Conservation (phyloP, 805 yeast species). For the Pichia membranifaciens region DNA sequence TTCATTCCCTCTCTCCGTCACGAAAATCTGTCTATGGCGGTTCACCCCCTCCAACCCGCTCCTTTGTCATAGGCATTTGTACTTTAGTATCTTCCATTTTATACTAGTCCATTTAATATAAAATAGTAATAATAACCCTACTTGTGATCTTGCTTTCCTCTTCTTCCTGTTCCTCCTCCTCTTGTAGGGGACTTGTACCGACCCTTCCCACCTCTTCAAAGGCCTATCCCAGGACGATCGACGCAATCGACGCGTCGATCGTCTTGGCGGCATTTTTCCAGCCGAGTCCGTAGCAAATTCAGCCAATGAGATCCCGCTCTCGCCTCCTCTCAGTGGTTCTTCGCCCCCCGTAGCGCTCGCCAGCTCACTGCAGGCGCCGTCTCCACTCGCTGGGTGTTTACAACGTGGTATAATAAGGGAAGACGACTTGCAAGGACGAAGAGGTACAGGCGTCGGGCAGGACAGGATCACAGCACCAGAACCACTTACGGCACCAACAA, state of each 20-base stretch:
- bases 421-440: no score
- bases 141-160: no score
- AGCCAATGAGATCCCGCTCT: not conserved
- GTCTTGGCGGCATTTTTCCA: not conserved
- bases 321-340: not conserved
- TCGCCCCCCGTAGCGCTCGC: not conserved
- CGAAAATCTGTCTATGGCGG: not conserved
- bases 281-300: not conserved
- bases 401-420: not conserved
- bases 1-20: no score
- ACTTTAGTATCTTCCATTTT: slow-evolving; percentile 2
- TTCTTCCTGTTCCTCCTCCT: no score
- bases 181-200: no score
- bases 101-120: not conserved
- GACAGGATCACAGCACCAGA: no score
- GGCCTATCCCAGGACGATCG: no score
- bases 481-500: not conserved
- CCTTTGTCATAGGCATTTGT: not conserved
- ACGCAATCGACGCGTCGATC: no score
- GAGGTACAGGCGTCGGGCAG: no score
- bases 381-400: not conserved
- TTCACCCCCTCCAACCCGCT: not conserved
- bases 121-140: not conserved
- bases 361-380: not conserved
- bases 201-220: no score